Conservation (phyloP, 2,329 filamentous ascomycete genomes). For the Colletotrichum abscissum region DNA sequence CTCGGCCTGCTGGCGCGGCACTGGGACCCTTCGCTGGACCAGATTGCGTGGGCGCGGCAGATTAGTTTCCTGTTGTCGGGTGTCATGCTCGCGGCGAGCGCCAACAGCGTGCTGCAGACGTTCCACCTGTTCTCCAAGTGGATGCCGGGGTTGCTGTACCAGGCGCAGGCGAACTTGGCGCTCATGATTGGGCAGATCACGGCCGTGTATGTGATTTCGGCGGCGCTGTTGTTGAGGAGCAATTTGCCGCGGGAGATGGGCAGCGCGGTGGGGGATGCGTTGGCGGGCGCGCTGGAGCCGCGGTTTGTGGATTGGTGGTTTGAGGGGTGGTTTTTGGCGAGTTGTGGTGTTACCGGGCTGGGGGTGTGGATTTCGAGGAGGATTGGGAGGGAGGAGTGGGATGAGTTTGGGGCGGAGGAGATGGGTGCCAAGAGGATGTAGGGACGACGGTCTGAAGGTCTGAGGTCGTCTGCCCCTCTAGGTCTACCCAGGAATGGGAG, state of each 20-base stretch:
- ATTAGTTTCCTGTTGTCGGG: constrained; percentile 87
- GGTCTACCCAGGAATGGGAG: background rate
- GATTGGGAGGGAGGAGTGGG: constrained; percentile 68
- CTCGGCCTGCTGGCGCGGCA: constrained; percentile 84
- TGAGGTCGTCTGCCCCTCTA: no score
- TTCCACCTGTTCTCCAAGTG: constrained; percentile 84
- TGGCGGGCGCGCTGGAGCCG: constrained; percentile 80
- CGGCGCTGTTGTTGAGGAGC: constrained; percentile 79
- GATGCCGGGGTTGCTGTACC: constrained; percentile 76
- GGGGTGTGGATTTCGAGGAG: constrained; percentile 80
- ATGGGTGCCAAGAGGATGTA: constrained; percentile 51
- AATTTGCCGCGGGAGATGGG: constrained; percentile 84
- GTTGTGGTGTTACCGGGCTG: constrained; percentile 72
- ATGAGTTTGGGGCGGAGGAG: constrained; percentile 73
- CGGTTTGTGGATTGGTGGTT: constrained; percentile 86
- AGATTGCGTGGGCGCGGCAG: constrained; percentile 84
- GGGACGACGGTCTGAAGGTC: no score
- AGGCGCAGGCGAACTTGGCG: constrained; percentile 81
- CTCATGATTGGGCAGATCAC: constrained; percentile 83
- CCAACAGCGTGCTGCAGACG: constrained; percentile 86
- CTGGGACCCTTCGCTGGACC: constrained; percentile 86
- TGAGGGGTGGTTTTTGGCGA: constrained; percentile 84
- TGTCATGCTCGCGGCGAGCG: constrained; percentile 83
- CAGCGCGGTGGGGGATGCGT: constrained; percentile 79
- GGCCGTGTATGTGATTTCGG: constrained; percentile 87